Evolutionary conservation across 768 basidiomycete species (phyloP).

Genomic region (Ramaria rubella): DNA sequence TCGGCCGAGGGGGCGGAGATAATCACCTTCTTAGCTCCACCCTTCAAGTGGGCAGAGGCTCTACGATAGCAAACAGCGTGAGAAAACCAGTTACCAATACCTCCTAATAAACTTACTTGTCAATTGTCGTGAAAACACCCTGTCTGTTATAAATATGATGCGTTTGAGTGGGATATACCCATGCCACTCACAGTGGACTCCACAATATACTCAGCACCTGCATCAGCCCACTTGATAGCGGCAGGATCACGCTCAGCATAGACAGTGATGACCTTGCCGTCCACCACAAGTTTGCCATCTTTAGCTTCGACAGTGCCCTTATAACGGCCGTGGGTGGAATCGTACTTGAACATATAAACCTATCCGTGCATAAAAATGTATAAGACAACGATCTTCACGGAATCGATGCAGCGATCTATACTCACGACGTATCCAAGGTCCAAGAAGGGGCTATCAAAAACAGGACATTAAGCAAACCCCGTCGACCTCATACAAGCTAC

Average conservation of each 20-base stretch:
- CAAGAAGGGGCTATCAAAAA: constrained; percentile 79
- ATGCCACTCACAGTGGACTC: constrained; percentile 75
- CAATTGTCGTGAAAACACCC: constrained; percentile 96
- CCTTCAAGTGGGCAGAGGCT: constrained; percentile 90
- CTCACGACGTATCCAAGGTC: constrained; percentile 92
- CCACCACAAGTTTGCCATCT: constrained; percentile 85
- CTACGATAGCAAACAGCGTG: no score
- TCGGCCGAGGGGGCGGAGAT: constrained; percentile 99
- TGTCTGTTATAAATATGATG: constrained; percentile 25
- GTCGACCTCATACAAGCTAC: constrained; percentile 26
- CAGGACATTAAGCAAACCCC: background rate
- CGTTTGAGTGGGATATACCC: background rate
- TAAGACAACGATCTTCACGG: no score
- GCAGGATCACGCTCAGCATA: constrained; percentile 84
- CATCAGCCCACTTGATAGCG: constrained; percentile 73
- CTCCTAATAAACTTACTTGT: constrained; percentile 65
- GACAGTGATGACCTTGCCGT: constrained; percentile 70
- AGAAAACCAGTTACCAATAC: no score
- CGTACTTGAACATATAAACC: constrained; percentile 99
- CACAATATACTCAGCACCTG: constrained; percentile 88
- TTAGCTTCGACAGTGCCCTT: constrained; percentile 62
- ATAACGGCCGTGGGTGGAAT: constrained; percentile 90
- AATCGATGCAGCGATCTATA: background rate
- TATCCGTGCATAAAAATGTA: constrained; percentile 22
- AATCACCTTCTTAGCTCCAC: constrained; percentile 99